Percentiles rank a stretch among this genome's conserved stretches.
Conservation (phyloP, 176 grass and related monocot genomes). For the Eragrostis curvula region DNA sequence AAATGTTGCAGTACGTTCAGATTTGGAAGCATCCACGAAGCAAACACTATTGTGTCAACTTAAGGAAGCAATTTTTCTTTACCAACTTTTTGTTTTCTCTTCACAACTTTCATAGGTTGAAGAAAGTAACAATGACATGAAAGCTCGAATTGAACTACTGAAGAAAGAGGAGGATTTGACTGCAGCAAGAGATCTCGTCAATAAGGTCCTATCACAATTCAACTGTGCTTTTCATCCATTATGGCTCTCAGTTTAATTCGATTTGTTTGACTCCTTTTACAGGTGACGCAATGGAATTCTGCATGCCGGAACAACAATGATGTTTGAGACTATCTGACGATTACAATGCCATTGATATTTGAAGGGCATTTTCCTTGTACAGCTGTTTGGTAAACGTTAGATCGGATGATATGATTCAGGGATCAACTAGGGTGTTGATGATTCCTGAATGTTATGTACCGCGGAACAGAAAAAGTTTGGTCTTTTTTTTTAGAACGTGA, state of each 20-base stretch:
- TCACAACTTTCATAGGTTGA: conserved; percentile 41
- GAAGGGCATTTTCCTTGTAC: conserved; percentile 37
- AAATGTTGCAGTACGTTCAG: neutral
- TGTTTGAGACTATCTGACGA: conserved; percentile 4
- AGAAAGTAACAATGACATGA: conserved; percentile 58
- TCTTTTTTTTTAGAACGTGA: neutral
- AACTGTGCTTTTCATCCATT: neutral
- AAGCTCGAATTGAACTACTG: conserved; percentile 46
- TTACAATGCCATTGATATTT: neutral
- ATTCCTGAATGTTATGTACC: neutral
- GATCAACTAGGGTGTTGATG: neutral
- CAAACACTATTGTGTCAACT: neutral
- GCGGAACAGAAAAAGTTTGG: neutral
- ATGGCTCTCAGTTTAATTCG: conserved; percentile 25
- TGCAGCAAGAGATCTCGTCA: conserved; percentile 25
- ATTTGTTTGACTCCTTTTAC: conserved; percentile 14
- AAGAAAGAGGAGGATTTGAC: conserved; percentile 37
- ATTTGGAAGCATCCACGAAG: neutral
- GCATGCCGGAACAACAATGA: neutral
- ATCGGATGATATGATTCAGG: neutral
- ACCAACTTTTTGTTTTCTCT: conserved; percentile 6
- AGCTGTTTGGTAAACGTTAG: conserved; percentile 22
- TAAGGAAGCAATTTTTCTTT: neutral
- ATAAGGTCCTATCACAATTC: conserved; percentile 46
- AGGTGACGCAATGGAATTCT: conserved; percentile 47